Evolutionary conservation across 371 early-diverging fungal genomes (phyloP).

Genomic region (Smittium culicis): DNA sequence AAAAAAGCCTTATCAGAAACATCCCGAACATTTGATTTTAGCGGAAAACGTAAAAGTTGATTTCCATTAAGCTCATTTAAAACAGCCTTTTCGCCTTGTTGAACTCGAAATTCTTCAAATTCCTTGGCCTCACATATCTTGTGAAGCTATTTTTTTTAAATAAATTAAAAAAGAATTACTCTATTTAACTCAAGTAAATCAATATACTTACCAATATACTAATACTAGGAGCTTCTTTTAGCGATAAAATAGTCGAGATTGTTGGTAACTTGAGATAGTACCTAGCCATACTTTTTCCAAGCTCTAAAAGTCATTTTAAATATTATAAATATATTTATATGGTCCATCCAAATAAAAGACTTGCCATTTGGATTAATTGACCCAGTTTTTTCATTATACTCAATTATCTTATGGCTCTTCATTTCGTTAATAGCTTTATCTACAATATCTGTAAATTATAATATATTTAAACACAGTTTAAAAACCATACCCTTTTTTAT

Average conservation of each 20-base stretch:
- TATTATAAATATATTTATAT: neutral
- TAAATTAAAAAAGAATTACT: neutral
- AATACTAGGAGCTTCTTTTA: neutral
- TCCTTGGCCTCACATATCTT: slow-evolving; percentile 5
- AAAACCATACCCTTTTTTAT: too few species aligned
- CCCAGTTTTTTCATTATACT: neutral
- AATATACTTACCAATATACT: neutral
- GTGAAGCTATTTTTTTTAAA: neutral
- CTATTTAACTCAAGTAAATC: neutral
- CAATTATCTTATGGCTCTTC: neutral
- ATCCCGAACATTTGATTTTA: neutral
- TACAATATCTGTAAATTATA: neutral
- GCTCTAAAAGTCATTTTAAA: slow-evolving; percentile 1
- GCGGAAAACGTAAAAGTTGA: neutral
- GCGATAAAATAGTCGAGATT: neutral
- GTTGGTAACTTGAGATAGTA: slow-evolving; percentile 9
- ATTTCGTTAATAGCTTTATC: neutral
- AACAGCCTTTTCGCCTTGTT: slow-evolving; percentile 7
- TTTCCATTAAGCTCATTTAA: slow-evolving; percentile 10
- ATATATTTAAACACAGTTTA: too few species aligned
- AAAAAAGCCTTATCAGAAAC: slow-evolving; percentile 8
- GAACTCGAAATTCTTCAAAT: slow-evolving; percentile 8
- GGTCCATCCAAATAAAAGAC: neutral
- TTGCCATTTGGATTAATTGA: neutral
- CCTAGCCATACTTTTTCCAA: slow-evolving; percentile 12